phyloP scores from a whole-genome alignment of 2,329 filamentous ascomycete species.

The Aschersonia sp. region DNA sequence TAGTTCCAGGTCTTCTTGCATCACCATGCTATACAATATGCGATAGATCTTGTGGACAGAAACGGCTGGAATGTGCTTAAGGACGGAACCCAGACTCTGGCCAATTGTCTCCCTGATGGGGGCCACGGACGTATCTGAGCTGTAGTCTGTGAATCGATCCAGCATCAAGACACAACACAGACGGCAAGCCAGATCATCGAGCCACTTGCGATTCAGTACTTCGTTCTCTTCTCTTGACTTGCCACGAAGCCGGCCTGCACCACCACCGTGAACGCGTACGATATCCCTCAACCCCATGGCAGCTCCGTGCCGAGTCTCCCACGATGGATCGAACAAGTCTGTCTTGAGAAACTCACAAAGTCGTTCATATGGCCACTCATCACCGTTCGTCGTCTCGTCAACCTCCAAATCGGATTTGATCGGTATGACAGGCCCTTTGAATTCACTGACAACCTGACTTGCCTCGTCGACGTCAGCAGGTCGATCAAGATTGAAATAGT shows the following conservation, averaged over 20 bases:
- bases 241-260: slow-evolving; percentile 64
- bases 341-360: slow-evolving; percentile 89
- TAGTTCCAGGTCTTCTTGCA: slow-evolving; percentile 69
- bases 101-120: slow-evolving; percentile 92
- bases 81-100: slow-evolving; percentile 77
- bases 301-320: slow-evolving; percentile 93
- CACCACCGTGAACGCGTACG: slow-evolving; percentile 76
- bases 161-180: slow-evolving; percentile 94
- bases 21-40: slow-evolving; percentile 78
- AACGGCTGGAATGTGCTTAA: slow-evolving; percentile 66
- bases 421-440: slow-evolving; percentile 68
- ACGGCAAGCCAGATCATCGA: slow-evolving; percentile 89
- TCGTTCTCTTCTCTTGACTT: slow-evolving; percentile 66
- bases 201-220: slow-evolving; percentile 65
- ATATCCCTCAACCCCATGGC: slow-evolving; percentile 91
- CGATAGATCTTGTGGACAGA: slow-evolving; percentile 78
- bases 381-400: slow-evolving; percentile 61
- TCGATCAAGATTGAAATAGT: slow-evolving; percentile 86
- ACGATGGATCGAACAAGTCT: slow-evolving; percentile 83
- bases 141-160: slow-evolving; percentile 94
- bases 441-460: slow-evolving; percentile 84
- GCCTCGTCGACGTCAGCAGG: slow-evolving; percentile 71
- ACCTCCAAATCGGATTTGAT: slow-evolving; percentile 79
- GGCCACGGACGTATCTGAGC: slow-evolving; percentile 91
- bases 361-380: slow-evolving; percentile 87